A percentile compares a stretch with the other conserved stretches of the same genome.
phyloP scores from a whole-genome alignment of 176 grass and related monocot genomes.

The Cocos nucifera region DNA sequence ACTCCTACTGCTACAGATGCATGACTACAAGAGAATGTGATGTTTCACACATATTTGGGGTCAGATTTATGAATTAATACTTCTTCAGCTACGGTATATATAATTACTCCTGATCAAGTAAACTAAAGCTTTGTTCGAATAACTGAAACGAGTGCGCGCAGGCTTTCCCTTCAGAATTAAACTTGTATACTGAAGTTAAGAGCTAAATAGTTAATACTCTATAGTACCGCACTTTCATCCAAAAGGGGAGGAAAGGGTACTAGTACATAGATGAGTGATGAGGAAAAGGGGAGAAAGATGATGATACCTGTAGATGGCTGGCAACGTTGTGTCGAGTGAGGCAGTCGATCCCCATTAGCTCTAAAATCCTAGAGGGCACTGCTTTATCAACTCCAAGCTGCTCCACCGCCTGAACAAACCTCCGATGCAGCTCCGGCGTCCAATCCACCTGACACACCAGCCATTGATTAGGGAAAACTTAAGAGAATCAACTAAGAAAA shows the following conservation, averaged over 20 bases:
- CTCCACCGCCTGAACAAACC: constrained; percentile 95
- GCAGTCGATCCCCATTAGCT: constrained; percentile 79
- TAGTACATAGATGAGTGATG: too few species aligned
- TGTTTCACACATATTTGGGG: too few species aligned
- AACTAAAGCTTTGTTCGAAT: too few species aligned
- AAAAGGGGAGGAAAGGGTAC: neutral
- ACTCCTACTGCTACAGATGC: too few species aligned
- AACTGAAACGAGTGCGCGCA: too few species aligned
- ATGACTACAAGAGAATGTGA: too few species aligned
- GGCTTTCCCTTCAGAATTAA: too few species aligned
- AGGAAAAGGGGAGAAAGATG: neutral
- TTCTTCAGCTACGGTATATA: too few species aligned
- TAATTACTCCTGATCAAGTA: too few species aligned
- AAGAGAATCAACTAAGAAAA: neutral
- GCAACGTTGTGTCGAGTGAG: constrained; percentile 91
- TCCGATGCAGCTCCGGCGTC: constrained; percentile 95
- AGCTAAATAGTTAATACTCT: too few species aligned
- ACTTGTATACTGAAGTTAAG: too few species aligned
- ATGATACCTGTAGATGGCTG: constrained; percentile 76
- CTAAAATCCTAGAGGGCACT: constrained; percentile 85
- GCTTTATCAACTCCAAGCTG: constrained; percentile 94
- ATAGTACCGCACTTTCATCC: neutral
- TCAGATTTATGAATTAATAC: too few species aligned
- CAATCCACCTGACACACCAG: constrained; percentile 66
- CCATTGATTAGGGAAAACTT: neutral